Evolutionary conservation across 2,329 filamentous ascomycete species (phyloP).

Genomic region (Pseudocercospora musae): DNA sequence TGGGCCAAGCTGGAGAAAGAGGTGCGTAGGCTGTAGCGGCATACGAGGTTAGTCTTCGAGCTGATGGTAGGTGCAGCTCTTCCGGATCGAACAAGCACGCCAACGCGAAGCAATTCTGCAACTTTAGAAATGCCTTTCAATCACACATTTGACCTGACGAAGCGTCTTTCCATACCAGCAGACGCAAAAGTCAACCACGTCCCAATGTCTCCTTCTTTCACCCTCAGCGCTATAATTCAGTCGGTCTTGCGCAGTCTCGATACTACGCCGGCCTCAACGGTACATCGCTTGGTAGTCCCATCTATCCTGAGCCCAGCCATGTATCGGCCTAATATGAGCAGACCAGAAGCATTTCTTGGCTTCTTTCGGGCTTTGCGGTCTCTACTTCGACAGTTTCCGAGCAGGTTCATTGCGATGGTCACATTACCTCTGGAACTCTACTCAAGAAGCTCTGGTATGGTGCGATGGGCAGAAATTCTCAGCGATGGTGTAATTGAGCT

Average conservation of each 20-base stretch:
- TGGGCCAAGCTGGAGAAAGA: slow-evolving; percentile 68
- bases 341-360: slow-evolving; percentile 70
- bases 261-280: slow-evolving; percentile 55
- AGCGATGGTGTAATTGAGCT: slow-evolving; percentile 85
- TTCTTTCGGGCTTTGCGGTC: slow-evolving; percentile 78
- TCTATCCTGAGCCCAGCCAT: slow-evolving; percentile 80
- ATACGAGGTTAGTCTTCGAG: slow-evolving; percentile 22
- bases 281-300: slow-evolving; percentile 84
- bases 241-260: slow-evolving; percentile 56
- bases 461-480: slow-evolving; percentile 81
- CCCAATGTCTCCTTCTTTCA: slow-evolving; percentile 63
- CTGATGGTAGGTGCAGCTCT: slow-evolving; percentile 32
- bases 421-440: slow-evolving; percentile 79
- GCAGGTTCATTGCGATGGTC: slow-evolving; percentile 66
- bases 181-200: slow-evolving; percentile 45
- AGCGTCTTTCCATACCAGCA: slow-evolving; percentile 44
- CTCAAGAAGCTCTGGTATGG: slow-evolving; percentile 69
- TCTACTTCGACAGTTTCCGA: slow-evolving; percentile 65
- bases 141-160: slow-evolving; percentile 53
- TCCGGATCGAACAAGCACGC: slow-evolving; percentile 25
- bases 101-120: slow-evolving; percentile 8
- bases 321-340: slow-evolving; percentile 67
- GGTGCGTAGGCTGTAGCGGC: slow-evolving; percentile 48
- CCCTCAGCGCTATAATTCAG: slow-evolving; percentile 62
- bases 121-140: slow-evolving; percentile 40